Base-by-base conservation (phyloP, 306 rosid genomes). In the Pterocarpus macrocarpus region DNA sequence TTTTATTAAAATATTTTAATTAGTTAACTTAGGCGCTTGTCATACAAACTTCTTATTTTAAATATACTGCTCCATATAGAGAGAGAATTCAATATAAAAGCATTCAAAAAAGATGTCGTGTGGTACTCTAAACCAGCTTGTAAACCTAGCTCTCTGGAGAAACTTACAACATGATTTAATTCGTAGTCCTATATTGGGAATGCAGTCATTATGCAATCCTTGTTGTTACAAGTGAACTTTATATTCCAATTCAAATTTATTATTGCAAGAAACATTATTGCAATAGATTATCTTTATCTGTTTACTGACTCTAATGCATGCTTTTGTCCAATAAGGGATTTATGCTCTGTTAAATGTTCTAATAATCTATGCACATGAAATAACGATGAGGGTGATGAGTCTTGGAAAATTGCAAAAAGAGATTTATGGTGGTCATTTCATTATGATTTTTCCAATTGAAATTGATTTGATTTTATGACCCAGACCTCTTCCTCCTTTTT, bases 401-500 rank as follows among this genome's bases (percentile, higher is more conserved):
- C 30, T 0, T 36, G 43, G 0, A 9, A 28, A 58, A 43, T 1
- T 64, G 33, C 59, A 44, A 47, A 38, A 38, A 53, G 74, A 32
- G 36, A 38, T 69, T 68, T 34, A 33, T 38, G 34, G 50, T 68
- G 2, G 52, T 65, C 68, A 14, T 12, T 47, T 45, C 3, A 0
- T 0, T 43, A 43, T 43, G 0, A 62, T 15, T 76, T 28, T 22
- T 52, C 36, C 56, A 28, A 14, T 75, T 80, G 65, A 49, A 41
- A 41, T 61, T 68, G 5, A 10, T 68, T 44, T 75, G 11, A 22
- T 80, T 77, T 47, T 73, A 70, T 86, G 49, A 49, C 62, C 28
- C 85, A 95, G 99, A 88, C 99, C 99, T n/a, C 91, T 93, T 68
- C 99, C 99, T 75, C 99, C 98, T 22, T 78, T 88, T 93, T 41